Conservation (phyloP, 176 grass and related monocot genomes). For the Alloteropsis semialata region DNA sequence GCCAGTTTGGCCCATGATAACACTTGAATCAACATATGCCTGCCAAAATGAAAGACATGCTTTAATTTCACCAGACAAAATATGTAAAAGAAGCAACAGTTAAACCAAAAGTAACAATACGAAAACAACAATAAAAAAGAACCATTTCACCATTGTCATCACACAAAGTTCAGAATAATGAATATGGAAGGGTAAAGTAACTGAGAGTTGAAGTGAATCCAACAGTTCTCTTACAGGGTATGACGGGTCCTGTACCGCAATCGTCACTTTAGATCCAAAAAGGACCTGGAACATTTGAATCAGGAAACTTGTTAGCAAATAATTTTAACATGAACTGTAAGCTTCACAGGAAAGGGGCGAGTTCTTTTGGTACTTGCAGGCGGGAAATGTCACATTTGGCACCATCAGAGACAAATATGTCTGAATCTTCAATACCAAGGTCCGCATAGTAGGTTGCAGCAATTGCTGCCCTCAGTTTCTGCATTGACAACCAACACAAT, state of each 20-base stretch:
- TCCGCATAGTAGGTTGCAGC: slow-evolving; percentile 80
- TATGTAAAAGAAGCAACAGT: neutral
- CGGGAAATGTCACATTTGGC: slow-evolving; percentile 99
- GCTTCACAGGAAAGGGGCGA: neutral
- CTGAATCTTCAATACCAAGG: slow-evolving; percentile 80
- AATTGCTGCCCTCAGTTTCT: slow-evolving; percentile 89
- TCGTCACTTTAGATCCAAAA: slow-evolving; percentile 83
- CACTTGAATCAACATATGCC: slow-evolving; percentile 96
- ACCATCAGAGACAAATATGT: slow-evolving; percentile 97
- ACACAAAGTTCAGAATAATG: neutral
- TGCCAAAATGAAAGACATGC: slow-evolving; percentile 24
- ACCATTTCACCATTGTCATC: neutral
- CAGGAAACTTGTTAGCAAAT: neutral
- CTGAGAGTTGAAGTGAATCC: neutral
- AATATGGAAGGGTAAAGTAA: neutral
- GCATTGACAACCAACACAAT: slow-evolving; percentile 23
- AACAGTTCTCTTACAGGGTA: slow-evolving; percentile 65
- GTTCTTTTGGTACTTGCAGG: slow-evolving; percentile 57
- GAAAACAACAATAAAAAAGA: neutral
- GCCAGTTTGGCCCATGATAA: slow-evolving; percentile 84
- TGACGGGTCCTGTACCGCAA: slow-evolving; percentile 96
- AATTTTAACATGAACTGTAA: neutral
- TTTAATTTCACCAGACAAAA: slow-evolving; percentile 2
- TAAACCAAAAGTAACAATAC: neutral
- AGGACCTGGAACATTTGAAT: slow-evolving; percentile 56